Percentiles rank a stretch among this genome's conserved stretches.
These are phyloP conservation scores for Euphrasia arctica DNA, from an alignment of 305 asterid genomes.

Conservation along the genomic window DNA sequence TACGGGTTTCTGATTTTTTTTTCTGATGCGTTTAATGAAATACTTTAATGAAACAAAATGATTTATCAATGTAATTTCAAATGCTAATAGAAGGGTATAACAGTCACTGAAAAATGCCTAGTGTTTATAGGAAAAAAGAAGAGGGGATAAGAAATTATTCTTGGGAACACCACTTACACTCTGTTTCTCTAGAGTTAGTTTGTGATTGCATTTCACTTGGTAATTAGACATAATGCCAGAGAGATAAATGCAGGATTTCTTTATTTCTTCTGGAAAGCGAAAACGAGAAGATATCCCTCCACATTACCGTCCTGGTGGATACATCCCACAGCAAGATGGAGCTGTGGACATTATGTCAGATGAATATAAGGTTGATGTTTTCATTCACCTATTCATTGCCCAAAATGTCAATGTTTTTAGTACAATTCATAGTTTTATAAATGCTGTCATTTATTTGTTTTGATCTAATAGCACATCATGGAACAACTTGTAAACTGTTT, in stretches of 20 bases:
- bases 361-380: slow-evolving; percentile 48
- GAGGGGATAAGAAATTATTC: not conserved
- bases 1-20: not conserved
- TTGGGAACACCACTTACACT: not conserved
- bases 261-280: slow-evolving; percentile 63
- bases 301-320: slow-evolving; percentile 63
- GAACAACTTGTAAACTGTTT: slow-evolving; percentile 6
- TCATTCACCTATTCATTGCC: slow-evolving; percentile 13
- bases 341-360: slow-evolving; percentile 55
- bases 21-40: not conserved
- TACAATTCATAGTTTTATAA: not conserved
- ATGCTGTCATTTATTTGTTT: slow-evolving; percentile 15
- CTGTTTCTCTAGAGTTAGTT: slow-evolving; percentile 10
- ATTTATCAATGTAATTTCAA: not conserved
- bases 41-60: not conserved
- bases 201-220: slow-evolving; percentile 7
- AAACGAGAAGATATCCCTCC: slow-evolving; percentile 73
- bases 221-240: slow-evolving; percentile 22
- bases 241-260: slow-evolving; percentile 65
- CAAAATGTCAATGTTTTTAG: slow-evolving; percentile 11
- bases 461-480: not conserved
- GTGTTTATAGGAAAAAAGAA: not conserved
- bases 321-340: slow-evolving; percentile 99
- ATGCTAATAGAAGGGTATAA: slow-evolving; percentile 12
- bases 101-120: slow-evolving; percentile 6